Evolutionary conservation across 805 yeast species (phyloP).

Genomic region (Wickerhamiella dianesei): DNA sequence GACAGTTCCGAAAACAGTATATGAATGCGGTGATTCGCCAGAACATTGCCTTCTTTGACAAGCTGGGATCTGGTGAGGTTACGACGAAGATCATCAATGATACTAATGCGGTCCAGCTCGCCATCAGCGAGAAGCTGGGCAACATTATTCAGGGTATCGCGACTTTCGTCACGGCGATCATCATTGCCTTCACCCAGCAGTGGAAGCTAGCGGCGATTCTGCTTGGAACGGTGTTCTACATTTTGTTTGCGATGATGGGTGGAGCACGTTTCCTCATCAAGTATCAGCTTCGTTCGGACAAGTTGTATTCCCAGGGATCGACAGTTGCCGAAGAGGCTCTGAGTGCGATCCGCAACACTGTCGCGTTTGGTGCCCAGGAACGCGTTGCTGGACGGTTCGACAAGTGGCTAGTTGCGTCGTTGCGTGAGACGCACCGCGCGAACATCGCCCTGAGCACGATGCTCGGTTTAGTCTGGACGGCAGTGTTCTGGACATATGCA

Average conservation of each 20-base stretch:
- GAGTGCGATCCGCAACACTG: constrained; percentile 30
- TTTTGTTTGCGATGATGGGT: constrained; percentile 21
- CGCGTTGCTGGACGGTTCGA: constrained; percentile 25
- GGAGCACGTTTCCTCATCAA: constrained; percentile 24
- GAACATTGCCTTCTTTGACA: constrained; percentile 31
- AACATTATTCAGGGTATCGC: constrained; percentile 28
- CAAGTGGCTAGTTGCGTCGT: constrained; percentile 19
- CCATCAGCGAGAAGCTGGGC: constrained; percentile 32
- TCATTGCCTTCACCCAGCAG: constrained; percentile 26
- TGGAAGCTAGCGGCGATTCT: constrained; percentile 28
- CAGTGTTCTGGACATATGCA: constrained; percentile 28
- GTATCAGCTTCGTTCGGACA: constrained; percentile 16
- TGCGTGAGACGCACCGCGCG: constrained; percentile 18
- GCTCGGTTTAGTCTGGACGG: constrained; percentile 28
- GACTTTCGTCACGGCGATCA: constrained; percentile 29
- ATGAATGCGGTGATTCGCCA: constrained; percentile 28
- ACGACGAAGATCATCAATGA: constrained; percentile 32
- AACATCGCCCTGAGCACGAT: constrained; percentile 24
- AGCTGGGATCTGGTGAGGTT: constrained; percentile 32
- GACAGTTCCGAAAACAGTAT: constrained; percentile 28
- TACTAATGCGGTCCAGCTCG: constrained; percentile 30
- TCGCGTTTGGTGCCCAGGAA: constrained; percentile 31
- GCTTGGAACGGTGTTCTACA: constrained; percentile 24
- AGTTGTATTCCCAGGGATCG: constrained; percentile 24
- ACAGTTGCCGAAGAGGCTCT: constrained; percentile 31